Percentiles rank a stretch among this genome's conserved stretches.
Evolutionary conservation across 2,329 filamentous ascomycete genomes (phyloP).

Genomic region (Aschersonia sp.): DNA sequence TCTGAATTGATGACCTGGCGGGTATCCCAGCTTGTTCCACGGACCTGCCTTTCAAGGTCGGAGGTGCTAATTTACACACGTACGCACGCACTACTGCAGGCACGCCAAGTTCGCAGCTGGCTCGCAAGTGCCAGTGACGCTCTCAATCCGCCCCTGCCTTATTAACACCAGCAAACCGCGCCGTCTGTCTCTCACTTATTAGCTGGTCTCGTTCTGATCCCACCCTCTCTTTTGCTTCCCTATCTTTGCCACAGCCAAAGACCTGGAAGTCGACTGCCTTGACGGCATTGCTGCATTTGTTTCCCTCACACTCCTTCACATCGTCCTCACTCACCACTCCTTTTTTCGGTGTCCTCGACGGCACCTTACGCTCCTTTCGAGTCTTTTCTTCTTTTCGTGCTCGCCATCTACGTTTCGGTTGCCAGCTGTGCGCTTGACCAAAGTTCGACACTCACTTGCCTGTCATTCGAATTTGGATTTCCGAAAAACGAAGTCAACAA

Average conservation of each 20-base stretch:
- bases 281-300: no score
- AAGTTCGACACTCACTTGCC: no score
- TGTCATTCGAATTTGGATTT: neutral
- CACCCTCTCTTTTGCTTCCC: constrained; percentile 1
- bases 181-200: neutral
- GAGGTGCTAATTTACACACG: neutral
- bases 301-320: neutral
- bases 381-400: neutral
- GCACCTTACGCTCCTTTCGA: constrained; percentile 4
- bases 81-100: neutral
- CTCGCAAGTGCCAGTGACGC: neutral
- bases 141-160: constrained; percentile 2
- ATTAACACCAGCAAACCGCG: constrained; percentile 1
- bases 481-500: neutral
- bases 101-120: neutral
- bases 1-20: neutral
- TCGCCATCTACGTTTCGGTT: neutral
- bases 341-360: constrained; percentile 4
- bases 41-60: neutral
- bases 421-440: no score
- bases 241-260: no score
- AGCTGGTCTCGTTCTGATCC: neutral
- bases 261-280: no score
- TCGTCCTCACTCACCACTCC: neutral
- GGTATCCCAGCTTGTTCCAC: neutral